Percentiles rank a stretch among this genome's conserved stretches.
Evolutionary conservation across 257 asterid species (phyloP).

Genomic region (Avicennia marina): DNA sequence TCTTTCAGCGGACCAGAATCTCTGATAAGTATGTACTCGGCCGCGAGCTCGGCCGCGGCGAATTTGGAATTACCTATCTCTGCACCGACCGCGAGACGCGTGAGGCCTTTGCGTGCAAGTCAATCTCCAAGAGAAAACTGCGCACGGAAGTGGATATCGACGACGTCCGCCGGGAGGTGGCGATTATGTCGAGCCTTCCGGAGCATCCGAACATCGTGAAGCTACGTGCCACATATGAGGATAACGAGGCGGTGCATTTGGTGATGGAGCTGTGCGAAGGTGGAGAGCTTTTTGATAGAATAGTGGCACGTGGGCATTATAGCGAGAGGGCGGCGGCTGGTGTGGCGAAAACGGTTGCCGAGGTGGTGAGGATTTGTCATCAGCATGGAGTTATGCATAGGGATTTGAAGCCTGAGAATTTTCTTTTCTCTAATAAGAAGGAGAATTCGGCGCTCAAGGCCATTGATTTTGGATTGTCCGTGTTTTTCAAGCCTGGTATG

Average conservation of each 20-base stretch:
- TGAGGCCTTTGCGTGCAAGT: constrained; percentile 72
- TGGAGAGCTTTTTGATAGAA: constrained; percentile 78
- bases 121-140: constrained; percentile 76
- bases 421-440: constrained; percentile 72
- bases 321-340: constrained; percentile 78
- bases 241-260: constrained; percentile 69
- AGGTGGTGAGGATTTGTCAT: constrained; percentile 81
- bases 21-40: constrained; percentile 76
- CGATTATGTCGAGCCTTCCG: constrained; percentile 76
- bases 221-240: constrained; percentile 77
- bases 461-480: constrained; percentile 81
- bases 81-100: constrained; percentile 75
- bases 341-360: constrained; percentile 62
- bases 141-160: constrained; percentile 73
- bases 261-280: constrained; percentile 92
- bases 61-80: constrained; percentile 73
- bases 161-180: constrained; percentile 81
- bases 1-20: constrained; percentile 42
- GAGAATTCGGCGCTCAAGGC: constrained; percentile 80
- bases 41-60: constrained; percentile 86
- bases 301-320: constrained; percentile 85
- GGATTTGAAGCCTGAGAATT: constrained; percentile 90
- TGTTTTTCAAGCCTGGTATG: constrained; percentile 81
- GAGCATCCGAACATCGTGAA: constrained; percentile 65
- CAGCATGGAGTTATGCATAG: constrained; percentile 79